A percentile compares a stretch with the other conserved stretches of the same genome.
Evolutionary conservation across 441 rosid species (phyloP).

Genomic region (Adansonia grandidieri): DNA sequence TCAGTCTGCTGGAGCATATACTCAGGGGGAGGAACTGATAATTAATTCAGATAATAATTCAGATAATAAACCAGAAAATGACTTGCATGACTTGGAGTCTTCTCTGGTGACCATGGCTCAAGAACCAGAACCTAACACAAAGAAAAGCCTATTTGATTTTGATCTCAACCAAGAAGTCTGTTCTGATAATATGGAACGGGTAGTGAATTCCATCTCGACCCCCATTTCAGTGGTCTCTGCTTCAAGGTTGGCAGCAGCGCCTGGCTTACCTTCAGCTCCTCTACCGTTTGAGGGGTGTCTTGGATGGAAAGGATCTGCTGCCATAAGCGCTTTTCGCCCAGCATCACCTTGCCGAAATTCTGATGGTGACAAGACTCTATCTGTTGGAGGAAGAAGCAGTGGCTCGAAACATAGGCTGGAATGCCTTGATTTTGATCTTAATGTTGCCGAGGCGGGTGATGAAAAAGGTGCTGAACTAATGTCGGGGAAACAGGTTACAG

Average conservation of each 20-base stretch:
- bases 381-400: conserved; percentile 45
- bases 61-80: conserved; percentile 45
- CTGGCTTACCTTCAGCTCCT: conserved; percentile 65
- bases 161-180: conserved; percentile 85
- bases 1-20: conserved; percentile 40
- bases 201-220: conserved; percentile 37
- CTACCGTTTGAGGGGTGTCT: conserved; percentile 69
- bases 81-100: conserved; percentile 55
- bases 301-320: conserved; percentile 79
- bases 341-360: conserved; percentile 63
- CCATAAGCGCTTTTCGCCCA: conserved; percentile 74
- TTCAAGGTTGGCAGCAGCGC: conserved; percentile 56
- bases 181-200: conserved; percentile 71
- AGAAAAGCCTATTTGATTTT: conserved; percentile 62
- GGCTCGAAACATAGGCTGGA: conserved; percentile 51
- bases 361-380: conserved; percentile 42
- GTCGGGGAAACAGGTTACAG: conserved; percentile 53
- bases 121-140: conserved; percentile 53
- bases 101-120: conserved; percentile 60
- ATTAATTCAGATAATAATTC: conserved; percentile 39
- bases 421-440: conserved; percentile 80
- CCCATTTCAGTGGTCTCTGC: conserved; percentile 62
- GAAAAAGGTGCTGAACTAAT: conserved; percentile 46
- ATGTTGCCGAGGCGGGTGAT: conserved; percentile 76
- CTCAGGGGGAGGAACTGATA: conserved; percentile 38